Evolutionary conservation across 2,329 filamentous ascomycete genomes (phyloP).

Genomic region (Fusarium pseudograminearum): DNA sequence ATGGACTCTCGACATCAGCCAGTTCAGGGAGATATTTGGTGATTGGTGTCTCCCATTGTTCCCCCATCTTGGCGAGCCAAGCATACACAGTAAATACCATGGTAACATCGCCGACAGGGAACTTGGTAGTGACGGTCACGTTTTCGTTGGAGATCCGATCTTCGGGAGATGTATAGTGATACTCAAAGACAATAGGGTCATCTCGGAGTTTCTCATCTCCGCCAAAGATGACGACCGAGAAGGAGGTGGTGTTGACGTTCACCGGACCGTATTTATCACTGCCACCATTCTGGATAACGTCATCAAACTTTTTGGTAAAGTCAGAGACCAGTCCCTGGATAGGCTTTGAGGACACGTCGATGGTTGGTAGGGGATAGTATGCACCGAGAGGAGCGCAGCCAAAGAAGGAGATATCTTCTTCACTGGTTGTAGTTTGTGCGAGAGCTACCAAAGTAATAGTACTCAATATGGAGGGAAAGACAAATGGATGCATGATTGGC

Average conservation of each 20-base stretch:
- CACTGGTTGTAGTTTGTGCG: neutral
- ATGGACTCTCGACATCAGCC: neutral
- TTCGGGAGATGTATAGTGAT: constrained; percentile 39
- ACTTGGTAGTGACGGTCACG: constrained; percentile 42
- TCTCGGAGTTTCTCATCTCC: constrained; percentile 14
- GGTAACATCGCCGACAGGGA: constrained; percentile 49
- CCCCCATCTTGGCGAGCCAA: constrained; percentile 49
- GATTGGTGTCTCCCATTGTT: constrained; percentile 47
- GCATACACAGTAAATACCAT: constrained; percentile 52
- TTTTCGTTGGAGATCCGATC: constrained; percentile 21
- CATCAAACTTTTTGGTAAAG: constrained; percentile 31
- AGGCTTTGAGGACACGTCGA: constrained; percentile 10
- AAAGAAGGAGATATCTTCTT: constrained; percentile 28
- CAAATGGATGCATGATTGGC: neutral
- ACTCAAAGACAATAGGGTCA: constrained; percentile 37
- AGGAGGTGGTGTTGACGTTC: constrained; percentile 33
- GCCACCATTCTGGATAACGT: constrained; percentile 20
- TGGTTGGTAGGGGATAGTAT: constrained; percentile 38
- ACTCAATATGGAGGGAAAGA: neutral
- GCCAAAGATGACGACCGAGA: constrained; percentile 38
- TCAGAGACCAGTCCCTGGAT: neutral
- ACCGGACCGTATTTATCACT: constrained; percentile 39
- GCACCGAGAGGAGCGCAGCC: constrained; percentile 39
- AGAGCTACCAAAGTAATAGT: neutral
- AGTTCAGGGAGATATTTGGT: constrained; percentile 49